phyloP scores from a whole-genome alignment of 768 basidiomycete species.

The Mycena latifolia region DNA sequence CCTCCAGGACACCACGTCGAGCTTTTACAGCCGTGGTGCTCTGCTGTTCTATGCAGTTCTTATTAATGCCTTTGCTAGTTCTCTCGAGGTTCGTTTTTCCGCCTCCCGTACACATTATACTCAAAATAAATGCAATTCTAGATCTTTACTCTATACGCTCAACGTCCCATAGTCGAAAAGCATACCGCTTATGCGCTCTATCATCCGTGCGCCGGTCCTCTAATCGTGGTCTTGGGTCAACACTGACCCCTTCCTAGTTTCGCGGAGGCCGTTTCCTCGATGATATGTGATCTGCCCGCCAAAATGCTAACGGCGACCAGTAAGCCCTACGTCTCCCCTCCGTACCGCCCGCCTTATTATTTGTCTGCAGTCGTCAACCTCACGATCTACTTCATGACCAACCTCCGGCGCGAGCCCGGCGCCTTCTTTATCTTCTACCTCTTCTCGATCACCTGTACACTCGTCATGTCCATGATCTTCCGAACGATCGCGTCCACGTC shows the following conservation, averaged over 20 bases:
- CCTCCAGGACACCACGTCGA: constrained; percentile 49
- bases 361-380: constrained; percentile 45
- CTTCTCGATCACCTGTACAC: constrained; percentile 45
- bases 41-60: constrained; percentile 56
- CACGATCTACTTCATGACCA: constrained; percentile 57
- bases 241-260: constrained; percentile 20
- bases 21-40: constrained; percentile 58
- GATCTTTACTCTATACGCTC: constrained; percentile 44
- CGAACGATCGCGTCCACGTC: constrained; percentile 48
- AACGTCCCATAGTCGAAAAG: constrained; percentile 54
- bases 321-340: neutral
- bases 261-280: constrained; percentile 53
- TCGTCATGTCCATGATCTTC: constrained; percentile 51
- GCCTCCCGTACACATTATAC: neutral
- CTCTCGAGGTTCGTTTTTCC: constrained; percentile 39
- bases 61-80: constrained; percentile 53
- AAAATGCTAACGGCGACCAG: constrained; percentile 39
- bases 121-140: constrained; percentile 11
- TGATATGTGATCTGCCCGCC: constrained; percentile 52
- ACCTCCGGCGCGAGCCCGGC: constrained; percentile 51
- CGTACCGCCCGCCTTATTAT: neutral
- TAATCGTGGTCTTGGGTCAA: too few relatives aligned
- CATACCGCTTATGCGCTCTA: constrained; percentile 56
- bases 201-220: constrained; percentile 43
- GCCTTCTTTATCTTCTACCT: constrained; percentile 56